Base-by-base conservation (phyloP, 257 asterid species). In the Solanum pinnatisectum region DNA sequence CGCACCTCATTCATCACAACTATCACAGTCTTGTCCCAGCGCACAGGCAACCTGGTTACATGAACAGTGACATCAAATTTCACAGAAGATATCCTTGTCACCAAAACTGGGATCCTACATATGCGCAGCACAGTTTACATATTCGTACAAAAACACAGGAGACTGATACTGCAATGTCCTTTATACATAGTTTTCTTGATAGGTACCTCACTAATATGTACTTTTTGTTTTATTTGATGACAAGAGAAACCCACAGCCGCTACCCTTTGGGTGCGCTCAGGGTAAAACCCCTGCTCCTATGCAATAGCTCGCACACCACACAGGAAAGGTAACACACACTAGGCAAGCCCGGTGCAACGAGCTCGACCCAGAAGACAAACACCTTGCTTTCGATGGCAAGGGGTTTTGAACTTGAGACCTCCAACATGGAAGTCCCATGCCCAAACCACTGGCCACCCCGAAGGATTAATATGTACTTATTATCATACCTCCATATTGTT, bases 1-100 rank as follows among this genome's bases (percentile, higher is more conserved):
- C 98, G 98, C 89, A 97, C 99, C 71, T 97, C 99, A 32, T 97
- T 95, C 99, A 97, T 94, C 88, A 97, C 99, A 89, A 97, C 99
- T 20, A 97, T 97, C 77, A 91, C 93, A 23, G 96, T 93, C 88
- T 93, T 96, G 87, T 97, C 99, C 99, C 99, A 97, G 37, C 96
- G 95, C 89, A 97, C 99, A 0, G 99, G 99, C 81, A 96, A 97
- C 93, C 99, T 97, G 94, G 35, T 89, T 56, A 84, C 33, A 88
- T 32, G 23, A 88, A 20, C 86, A 84, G 78, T 52, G 23, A 20
- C 83, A 88, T 88, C 79, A 90, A 32, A 22, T 67, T 73, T 42
- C 70, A 27, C 85, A 81, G 16, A 86, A 86, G 74, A 22, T 73
- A 86, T 72, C 27, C 59, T 86, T 11, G 14, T 49, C 83, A 30